A percentile compares a stretch with the other conserved stretches of the same genome.
Evolutionary conservation across 257 asterid genomes (phyloP).

Genomic region (Ligustrum vulgare): DNA sequence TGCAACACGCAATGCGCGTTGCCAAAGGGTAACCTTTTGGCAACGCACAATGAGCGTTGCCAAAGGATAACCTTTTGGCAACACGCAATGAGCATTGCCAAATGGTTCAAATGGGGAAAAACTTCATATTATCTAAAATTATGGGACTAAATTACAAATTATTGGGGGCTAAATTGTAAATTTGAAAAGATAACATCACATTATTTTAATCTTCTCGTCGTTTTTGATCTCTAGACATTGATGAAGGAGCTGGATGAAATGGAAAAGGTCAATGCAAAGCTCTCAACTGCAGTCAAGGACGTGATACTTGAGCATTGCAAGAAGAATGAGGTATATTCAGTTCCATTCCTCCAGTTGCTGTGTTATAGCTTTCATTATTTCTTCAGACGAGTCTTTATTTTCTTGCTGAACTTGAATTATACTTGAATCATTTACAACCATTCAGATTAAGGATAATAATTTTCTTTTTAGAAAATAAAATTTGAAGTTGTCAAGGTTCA

Average conservation of each 20-base stretch:
- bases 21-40: too few relatives aligned
- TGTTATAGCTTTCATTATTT: not conserved
- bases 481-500: not conserved
- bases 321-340: conserved; percentile 71
- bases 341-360: not conserved
- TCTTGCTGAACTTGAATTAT: not conserved
- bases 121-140: too few relatives aligned
- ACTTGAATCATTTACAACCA: not conserved
- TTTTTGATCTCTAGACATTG: conserved; percentile 47
- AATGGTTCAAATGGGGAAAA: too few relatives aligned
- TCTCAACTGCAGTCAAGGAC: conserved; percentile 89
- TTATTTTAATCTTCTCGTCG: not conserved
- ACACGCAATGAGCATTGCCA: too few relatives aligned
- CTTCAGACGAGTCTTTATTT: conserved; percentile 3
- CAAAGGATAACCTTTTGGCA: too few relatives aligned
- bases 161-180: too few relatives aligned
- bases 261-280: conserved; percentile 88
- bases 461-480: too few relatives aligned
- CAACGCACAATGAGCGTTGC: too few relatives aligned
- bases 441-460: not conserved
- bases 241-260: conserved; percentile 97
- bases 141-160: too few relatives aligned
- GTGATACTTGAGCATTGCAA: conserved; percentile 88
- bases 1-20: too few relatives aligned
- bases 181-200: too few relatives aligned